phyloP scores from a whole-genome alignment of 2,329 filamentous ascomycete species.

The Microdochium nivale region DNA sequence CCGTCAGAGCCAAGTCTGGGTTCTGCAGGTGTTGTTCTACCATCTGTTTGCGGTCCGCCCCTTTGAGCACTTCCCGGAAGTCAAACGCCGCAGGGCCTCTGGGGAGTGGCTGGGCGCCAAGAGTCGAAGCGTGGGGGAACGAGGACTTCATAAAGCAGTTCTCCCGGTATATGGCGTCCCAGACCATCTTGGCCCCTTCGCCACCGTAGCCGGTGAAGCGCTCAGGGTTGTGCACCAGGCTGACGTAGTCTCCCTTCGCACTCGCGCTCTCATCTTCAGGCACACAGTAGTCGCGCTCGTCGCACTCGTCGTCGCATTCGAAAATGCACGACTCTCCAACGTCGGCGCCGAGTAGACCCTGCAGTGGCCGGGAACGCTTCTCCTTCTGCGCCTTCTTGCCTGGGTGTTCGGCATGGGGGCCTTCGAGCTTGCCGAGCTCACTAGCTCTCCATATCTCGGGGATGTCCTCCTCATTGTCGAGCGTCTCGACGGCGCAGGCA shows the following conservation, averaged over 20 bases:
- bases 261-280: conserved; percentile 84
- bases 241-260: conserved; percentile 93
- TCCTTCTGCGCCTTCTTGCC: conserved; percentile 65
- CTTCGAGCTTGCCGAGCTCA: conserved; percentile 85
- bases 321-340: conserved; percentile 95
- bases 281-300: conserved; percentile 93
- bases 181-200: conserved; percentile 77
- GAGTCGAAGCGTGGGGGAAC: conserved; percentile 48
- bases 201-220: conserved; percentile 92
- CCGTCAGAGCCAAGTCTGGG: conserved; percentile 49
- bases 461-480: conserved; percentile 93
- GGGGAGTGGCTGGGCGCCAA: conserved; percentile 36
- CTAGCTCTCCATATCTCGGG: conserved; percentile 85
- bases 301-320: conserved; percentile 95
- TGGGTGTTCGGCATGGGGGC: conserved; percentile 84
- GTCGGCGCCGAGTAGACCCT: conserved; percentile 73
- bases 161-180: conserved; percentile 94
- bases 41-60: conserved; percentile 49
- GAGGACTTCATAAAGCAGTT: conserved; percentile 81
- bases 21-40: conserved; percentile 50
- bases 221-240: conserved; percentile 85
- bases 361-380: conserved; percentile 63
- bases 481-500: conserved; percentile 87
- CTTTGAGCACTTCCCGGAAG: conserved; percentile 52
- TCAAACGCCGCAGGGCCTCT: conserved; percentile 47